Conservation (phyloP, 768 basidiomycete species). For the Lentinula guzmanii region DNA sequence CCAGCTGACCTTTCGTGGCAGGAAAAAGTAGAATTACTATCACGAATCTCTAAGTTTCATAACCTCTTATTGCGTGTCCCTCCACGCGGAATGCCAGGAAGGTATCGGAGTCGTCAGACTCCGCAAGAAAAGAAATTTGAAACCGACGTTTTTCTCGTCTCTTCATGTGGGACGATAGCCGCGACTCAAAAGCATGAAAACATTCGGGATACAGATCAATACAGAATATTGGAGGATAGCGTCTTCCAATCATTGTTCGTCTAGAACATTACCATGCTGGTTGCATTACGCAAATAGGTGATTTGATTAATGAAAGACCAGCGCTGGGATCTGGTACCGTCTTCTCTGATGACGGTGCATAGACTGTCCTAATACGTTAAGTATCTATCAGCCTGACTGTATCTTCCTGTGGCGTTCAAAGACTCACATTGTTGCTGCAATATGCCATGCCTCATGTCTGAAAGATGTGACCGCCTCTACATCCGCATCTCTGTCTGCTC, state of each 20-base stretch:
- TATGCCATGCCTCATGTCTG: slow-evolving; percentile 62
- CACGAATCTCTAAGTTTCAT: background rate
- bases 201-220: background rate
- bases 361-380: background rate
- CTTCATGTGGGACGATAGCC: too few species aligned
- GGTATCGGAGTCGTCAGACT: too few species aligned
- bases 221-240: background rate
- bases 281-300: slow-evolving; percentile 20
- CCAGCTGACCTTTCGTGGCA: background rate
- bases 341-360: background rate
- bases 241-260: too few species aligned
- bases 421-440: slow-evolving; percentile 27
- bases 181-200: too few species aligned
- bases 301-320: background rate
- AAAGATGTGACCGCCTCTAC: slow-evolving; percentile 64
- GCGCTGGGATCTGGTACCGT: background rate
- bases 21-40: background rate
- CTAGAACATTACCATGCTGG: slow-evolving; percentile 17
- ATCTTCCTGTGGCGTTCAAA: slow-evolving; percentile 5
- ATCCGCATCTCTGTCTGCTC: slow-evolving; percentile 66
- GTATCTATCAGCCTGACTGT: background rate
- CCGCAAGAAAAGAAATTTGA: too few species aligned
- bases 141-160: too few species aligned
- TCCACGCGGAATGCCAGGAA: background rate
- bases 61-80: background rate